phyloP scores from a whole-genome alignment of 1,284 basidiomycete species.

The Pterulicium gracile region DNA sequence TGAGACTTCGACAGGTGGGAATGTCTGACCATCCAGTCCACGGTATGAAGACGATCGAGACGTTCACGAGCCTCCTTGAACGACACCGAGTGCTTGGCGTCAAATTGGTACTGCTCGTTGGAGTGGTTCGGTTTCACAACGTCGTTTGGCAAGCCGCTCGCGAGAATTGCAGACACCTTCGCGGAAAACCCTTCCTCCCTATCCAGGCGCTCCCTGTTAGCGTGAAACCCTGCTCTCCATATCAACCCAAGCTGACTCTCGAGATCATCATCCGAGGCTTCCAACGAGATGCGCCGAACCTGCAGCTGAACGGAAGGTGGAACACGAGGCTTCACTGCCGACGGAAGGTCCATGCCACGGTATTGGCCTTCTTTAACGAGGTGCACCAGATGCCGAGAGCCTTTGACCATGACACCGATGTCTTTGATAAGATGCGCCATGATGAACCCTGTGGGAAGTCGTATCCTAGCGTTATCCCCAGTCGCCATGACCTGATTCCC shows the following conservation, averaged over 20 bases:
- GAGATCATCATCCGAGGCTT: conserved; percentile 84
- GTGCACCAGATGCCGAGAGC: conserved; percentile 49
- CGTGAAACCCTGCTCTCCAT: conserved; percentile 69
- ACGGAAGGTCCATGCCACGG: conserved; percentile 40
- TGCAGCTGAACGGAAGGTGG: conserved; percentile 59
- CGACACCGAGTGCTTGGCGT: conserved; percentile 51
- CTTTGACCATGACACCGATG: conserved; percentile 53
- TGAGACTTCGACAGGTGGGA: conserved; percentile 18
- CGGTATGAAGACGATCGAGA: conserved; percentile 66
- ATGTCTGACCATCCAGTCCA: conserved; percentile 65
- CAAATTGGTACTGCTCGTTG: conserved; percentile 42
- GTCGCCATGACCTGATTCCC: conserved; percentile 12
- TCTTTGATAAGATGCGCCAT: conserved; percentile 68
- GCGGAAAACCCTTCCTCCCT: conserved; percentile 76
- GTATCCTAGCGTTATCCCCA: conserved; percentile 59
- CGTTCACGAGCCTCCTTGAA: conserved; percentile 67
- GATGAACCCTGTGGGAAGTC: conserved; percentile 74
- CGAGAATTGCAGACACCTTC: conserved; percentile 59
- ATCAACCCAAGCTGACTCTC: conserved; percentile 77
- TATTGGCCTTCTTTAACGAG: conserved; percentile 38
- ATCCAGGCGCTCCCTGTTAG: conserved; percentile 65
- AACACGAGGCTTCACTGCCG: conserved; percentile 58
- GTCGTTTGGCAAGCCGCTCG: conserved; percentile 19
- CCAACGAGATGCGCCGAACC: conserved; percentile 55
- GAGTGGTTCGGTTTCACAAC: conserved; percentile 14